phyloP scores from a whole-genome alignment of 208 protist species.

The Leishmania aethiopica region DNA sequence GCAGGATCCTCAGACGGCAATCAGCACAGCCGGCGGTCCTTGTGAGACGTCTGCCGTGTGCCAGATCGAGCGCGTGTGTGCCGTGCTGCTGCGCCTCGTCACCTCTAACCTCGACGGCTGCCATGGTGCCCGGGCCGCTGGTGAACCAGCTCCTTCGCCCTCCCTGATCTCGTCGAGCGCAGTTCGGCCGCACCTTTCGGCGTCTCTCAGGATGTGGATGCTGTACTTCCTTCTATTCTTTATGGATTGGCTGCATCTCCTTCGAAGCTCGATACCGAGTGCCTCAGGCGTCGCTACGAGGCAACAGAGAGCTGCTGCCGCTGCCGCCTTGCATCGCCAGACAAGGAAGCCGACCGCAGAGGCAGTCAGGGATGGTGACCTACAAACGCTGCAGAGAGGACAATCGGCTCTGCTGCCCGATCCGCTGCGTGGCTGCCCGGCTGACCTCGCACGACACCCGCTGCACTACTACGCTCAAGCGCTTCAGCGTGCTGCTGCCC shows the following conservation, averaged over 20 bases:
- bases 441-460: neutral
- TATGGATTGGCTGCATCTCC: constrained; percentile 9
- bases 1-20: neutral
- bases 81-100: constrained; percentile 7
- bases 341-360: neutral
- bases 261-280: neutral
- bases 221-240: constrained; percentile 22
- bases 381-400: neutral
- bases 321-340: neutral
- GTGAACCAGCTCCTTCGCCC: neutral
- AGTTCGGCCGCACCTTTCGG: neutral
- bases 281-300: neutral
- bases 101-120: neutral
- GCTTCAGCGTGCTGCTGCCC: neutral
- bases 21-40: neutral
- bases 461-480: constrained; percentile 16
- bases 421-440: neutral
- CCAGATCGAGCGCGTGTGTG: constrained; percentile 3
- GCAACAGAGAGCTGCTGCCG: neutral
- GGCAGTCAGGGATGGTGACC: neutral
- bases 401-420: neutral
- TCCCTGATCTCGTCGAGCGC: neutral
- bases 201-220: constrained; percentile 15
- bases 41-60: neutral
- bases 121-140: neutral